phyloP scores from a whole-genome alignment of 495 filamentous ascomycete species.

The Neurospora sp. region DNA sequence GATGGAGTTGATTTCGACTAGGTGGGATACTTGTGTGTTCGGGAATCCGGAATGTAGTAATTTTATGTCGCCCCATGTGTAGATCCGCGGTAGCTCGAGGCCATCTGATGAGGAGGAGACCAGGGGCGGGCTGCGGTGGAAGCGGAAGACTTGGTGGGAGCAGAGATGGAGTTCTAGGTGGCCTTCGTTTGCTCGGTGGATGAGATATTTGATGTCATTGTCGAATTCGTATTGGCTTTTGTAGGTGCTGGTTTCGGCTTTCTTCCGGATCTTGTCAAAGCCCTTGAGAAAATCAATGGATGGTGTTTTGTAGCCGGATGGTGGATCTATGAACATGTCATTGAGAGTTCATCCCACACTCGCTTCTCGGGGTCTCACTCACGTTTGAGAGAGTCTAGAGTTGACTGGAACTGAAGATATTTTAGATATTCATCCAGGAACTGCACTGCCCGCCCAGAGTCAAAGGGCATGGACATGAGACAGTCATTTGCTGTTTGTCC shows the following conservation, averaged over 20 bases:
- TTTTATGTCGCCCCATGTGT: neutral
- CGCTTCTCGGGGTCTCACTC: neutral
- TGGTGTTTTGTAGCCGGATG: neutral
- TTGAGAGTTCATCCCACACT: neutral
- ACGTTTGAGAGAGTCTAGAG: neutral
- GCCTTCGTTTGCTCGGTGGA: neutral
- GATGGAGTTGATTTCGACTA: neutral
- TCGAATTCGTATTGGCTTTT: neutral
- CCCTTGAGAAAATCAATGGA: neutral
- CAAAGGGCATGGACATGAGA: neutral
- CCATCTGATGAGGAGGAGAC: neutral
- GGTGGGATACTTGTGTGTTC: neutral
- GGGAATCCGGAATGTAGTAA: neutral
- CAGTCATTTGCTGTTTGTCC: neutral
- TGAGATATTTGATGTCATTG: neutral
- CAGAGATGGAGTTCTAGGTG: neutral
- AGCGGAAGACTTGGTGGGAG: neutral
- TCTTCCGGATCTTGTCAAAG: neutral
- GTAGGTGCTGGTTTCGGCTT: neutral
- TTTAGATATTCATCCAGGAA: neutral
- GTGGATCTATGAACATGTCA: neutral
- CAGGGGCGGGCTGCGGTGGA: neutral
- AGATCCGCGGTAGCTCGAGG: neutral
- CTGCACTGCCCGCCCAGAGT: neutral
- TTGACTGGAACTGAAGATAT: conserved; percentile 1